phyloP scores from a whole-genome alignment of 106 monocot species.

The Dactylorhiza incarnata region DNA sequence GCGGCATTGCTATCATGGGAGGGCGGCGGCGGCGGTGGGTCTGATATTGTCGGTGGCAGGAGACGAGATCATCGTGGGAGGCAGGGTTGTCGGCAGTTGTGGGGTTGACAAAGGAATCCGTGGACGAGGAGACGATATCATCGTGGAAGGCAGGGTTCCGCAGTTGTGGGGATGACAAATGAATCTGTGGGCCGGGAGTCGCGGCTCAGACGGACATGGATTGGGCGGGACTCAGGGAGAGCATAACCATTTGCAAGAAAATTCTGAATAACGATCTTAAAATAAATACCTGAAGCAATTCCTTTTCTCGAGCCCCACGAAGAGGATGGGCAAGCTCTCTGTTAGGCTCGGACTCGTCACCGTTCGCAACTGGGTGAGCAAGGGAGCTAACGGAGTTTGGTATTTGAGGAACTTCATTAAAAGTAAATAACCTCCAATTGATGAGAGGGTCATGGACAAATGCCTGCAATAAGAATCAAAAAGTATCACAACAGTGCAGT shows the following conservation, averaged over 20 bases:
- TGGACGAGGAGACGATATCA: no score
- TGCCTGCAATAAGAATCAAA: constrained; percentile 41
- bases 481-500: not conserved
- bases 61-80: no score
- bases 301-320: constrained; percentile 79
- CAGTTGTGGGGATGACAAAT: no score
- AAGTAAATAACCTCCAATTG: constrained; percentile 96
- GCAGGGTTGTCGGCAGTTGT: no score
- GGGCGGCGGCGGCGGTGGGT: no score
- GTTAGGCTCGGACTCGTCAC: constrained; percentile 52
- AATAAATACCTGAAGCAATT: constrained; percentile 66
- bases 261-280: not conserved
- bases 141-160: no score
- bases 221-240: no score
- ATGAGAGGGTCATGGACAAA: constrained; percentile 99
- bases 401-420: constrained; percentile 98
- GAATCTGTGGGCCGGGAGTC: no score
- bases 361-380: constrained; percentile 55
- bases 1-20: no score
- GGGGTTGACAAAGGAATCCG: no score
- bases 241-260: not conserved
- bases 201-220: no score
- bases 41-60: no score
- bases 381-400: constrained; percentile 39
- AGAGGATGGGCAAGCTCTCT: constrained; percentile 77